Evolutionary conservation across 2,329 filamentous ascomycete genomes (phyloP).

Genomic region (Hymenoscyphus linearis): DNA sequence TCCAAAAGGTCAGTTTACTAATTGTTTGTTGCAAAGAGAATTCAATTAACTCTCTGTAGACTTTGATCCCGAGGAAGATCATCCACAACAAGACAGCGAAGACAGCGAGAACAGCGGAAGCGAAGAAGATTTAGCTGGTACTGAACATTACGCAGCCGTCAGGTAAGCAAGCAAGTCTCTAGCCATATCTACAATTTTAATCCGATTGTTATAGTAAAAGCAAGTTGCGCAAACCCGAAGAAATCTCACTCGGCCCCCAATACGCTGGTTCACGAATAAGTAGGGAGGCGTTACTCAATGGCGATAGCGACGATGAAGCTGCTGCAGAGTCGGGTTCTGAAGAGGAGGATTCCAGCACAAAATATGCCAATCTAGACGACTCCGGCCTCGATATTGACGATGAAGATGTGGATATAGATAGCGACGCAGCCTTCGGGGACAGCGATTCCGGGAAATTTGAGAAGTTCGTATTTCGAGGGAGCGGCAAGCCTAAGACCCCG

Average conservation of each 20-base stretch:
- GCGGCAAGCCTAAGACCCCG: conserved; percentile 43
- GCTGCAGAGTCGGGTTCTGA: conserved; percentile 33
- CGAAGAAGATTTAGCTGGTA: conserved; percentile 53
- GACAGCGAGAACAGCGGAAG: conserved; percentile 45
- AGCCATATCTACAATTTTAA: conserved; percentile 2
- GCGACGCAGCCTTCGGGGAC: conserved; percentile 68
- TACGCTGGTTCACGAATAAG: conserved; percentile 76
- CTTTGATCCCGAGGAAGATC: conserved; percentile 36
- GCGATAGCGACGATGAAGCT: conserved; percentile 49
- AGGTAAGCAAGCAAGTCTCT: conserved; percentile 43
- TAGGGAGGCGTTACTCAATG: conserved; percentile 56
- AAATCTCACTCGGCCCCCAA: conserved; percentile 64
- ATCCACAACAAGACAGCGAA: conserved; percentile 21
- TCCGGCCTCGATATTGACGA: conserved; percentile 50
- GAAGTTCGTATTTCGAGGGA: conserved; percentile 61
- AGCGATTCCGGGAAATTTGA: conserved; percentile 82
- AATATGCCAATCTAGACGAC: conserved; percentile 46
- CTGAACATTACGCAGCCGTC: conserved; percentile 82
- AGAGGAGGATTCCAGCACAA: conserved; percentile 28
- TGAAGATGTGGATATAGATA: conserved; percentile 56
- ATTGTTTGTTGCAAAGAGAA: neutral
- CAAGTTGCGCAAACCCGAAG: conserved; percentile 71
- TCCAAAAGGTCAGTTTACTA: conserved; percentile 41
- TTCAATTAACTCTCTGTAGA: conserved; percentile 26
- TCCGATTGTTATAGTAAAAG: conserved; percentile 57